phyloP scores from a whole-genome alignment of 2,329 filamentous ascomycete species.

The Clarireedia hainanense region DNA sequence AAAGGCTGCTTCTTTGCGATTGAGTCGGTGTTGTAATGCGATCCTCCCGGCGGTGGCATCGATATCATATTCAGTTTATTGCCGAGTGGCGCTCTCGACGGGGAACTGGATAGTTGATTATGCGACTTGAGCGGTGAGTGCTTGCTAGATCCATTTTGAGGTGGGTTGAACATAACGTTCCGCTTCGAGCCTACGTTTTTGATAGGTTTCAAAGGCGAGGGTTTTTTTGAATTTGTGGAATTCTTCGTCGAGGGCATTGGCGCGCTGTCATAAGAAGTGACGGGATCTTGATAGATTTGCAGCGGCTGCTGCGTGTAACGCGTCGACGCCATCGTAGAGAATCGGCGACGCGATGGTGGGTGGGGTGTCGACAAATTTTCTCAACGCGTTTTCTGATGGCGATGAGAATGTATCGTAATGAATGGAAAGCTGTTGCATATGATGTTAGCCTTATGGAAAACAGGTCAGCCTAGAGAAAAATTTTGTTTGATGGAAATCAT shows the following conservation, averaged over 20 bases:
- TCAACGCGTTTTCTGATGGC: slow-evolving; percentile 43
- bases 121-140: slow-evolving; percentile 63
- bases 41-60: slow-evolving; percentile 55
- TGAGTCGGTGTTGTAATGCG: slow-evolving; percentile 54
- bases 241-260: slow-evolving; percentile 26
- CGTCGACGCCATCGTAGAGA: slow-evolving; percentile 42
- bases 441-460: slow-evolving; percentile 17
- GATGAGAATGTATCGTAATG: slow-evolving; percentile 44
- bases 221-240: slow-evolving; percentile 18
- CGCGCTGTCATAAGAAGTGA: slow-evolving; percentile 33
- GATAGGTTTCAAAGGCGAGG: slow-evolving; percentile 34
- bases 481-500: slow-evolving; percentile 10
- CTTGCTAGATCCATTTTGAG: slow-evolving; percentile 40
- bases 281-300: slow-evolving; percentile 51
- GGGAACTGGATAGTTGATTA: slow-evolving; percentile 48
- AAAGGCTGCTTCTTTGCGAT: slow-evolving; percentile 57
- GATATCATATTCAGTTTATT: slow-evolving; percentile 59
- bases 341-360: slow-evolving; percentile 21
- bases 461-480: slow-evolving; percentile 11
- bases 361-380: neutral
- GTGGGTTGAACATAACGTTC: slow-evolving; percentile 61
- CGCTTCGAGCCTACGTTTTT: slow-evolving; percentile 37
- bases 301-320: slow-evolving; percentile 43
- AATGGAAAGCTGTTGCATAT: slow-evolving; percentile 14
- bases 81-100: slow-evolving; percentile 51